Percentiles rank a stretch among this genome's conserved stretches.
phyloP scores from a whole-genome alignment of 2,329 filamentous ascomycete genomes.

The Colletotrichum trifolii region DNA sequence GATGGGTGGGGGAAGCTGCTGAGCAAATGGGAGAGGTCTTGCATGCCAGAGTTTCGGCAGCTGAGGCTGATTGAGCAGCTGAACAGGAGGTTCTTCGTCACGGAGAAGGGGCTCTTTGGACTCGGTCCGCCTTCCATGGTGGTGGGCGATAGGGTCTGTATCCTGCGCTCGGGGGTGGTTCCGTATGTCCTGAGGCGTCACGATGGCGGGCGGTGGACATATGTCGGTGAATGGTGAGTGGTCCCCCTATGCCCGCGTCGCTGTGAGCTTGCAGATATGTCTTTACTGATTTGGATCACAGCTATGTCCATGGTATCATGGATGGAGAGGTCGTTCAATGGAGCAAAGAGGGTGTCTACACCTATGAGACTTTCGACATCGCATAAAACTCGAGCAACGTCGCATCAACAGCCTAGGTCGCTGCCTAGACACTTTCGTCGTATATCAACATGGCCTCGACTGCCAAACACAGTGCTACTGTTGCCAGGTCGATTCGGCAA shows the following conservation, averaged over 20 bases:
- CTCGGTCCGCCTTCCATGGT: neutral
- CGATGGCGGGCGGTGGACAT: neutral
- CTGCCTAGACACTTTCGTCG: too few species aligned
- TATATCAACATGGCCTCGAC: too few species aligned
- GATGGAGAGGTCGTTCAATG: neutral
- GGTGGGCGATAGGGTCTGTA: neutral
- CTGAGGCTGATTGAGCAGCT: conserved; percentile 6
- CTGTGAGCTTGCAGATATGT: neutral
- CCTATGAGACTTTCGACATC: too few species aligned
- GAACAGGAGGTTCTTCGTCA: conserved; percentile 9
- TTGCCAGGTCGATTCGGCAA: neutral
- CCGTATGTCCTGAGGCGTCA: neutral
- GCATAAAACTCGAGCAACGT: too few species aligned
- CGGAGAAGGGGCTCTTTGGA: neutral
- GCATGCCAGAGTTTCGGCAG: neutral
- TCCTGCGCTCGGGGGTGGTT: neutral
- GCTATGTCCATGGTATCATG: conserved; percentile 4
- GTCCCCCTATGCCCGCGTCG: too few species aligned
- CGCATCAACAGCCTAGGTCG: too few species aligned
- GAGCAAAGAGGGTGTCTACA: too few species aligned
- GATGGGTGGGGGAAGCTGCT: neutral
- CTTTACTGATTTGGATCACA: neutral
- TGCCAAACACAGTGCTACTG: too few species aligned
- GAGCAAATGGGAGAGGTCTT: neutral
- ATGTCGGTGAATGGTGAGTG: conserved; percentile 8